A percentile compares a stretch with the other conserved stretches of the same genome.
These are phyloP conservation scores for Penicillium sp. DNA, from an alignment of 2,329 filamentous ascomycete species.

Conservation along the genomic window DNA sequence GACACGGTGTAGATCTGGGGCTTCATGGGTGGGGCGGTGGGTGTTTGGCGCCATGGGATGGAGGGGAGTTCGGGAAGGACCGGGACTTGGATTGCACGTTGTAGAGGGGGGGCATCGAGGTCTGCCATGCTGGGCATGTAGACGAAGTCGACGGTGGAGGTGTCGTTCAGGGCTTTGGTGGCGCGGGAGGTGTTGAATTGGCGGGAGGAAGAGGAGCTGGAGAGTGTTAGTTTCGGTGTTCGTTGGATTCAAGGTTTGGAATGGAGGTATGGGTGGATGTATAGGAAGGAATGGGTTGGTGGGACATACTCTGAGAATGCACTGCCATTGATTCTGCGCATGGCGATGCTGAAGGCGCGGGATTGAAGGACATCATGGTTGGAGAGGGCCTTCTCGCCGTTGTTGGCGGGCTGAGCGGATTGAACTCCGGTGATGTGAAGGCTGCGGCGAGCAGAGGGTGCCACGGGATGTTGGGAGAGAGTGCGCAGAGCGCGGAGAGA, in stretches of 20 bases:
- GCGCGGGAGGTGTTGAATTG: slow-evolving; percentile 62
- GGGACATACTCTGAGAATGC: slow-evolving; percentile 39
- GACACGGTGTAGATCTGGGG: slow-evolving; percentile 57
- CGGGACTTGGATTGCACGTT: slow-evolving; percentile 48
- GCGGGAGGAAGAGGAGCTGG: slow-evolving; percentile 54
- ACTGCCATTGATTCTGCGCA: slow-evolving; percentile 48
- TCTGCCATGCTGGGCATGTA: slow-evolving; percentile 56
- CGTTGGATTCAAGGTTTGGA: not conserved
- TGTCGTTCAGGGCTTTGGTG: slow-evolving; percentile 56
- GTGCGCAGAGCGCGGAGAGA: slow-evolving; percentile 47
- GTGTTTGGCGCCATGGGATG: slow-evolving; percentile 25
- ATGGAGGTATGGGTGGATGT: not conserved
- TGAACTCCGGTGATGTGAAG: slow-evolving; percentile 62
- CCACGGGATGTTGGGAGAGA: slow-evolving; percentile 40
- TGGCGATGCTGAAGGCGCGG: slow-evolving; percentile 55
- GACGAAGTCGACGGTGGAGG: slow-evolving; percentile 62
- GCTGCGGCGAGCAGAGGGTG: slow-evolving; percentile 44
- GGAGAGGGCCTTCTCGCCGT: slow-evolving; percentile 52
- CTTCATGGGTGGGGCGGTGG: slow-evolving; percentile 46
- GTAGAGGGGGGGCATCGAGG: slow-evolving; percentile 37
- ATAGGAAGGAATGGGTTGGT: not conserved
- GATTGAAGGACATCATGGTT: slow-evolving; percentile 54
- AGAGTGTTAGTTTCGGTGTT: slow-evolving; percentile 14
- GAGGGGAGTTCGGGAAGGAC: slow-evolving; percentile 46
- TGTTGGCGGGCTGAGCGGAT: slow-evolving; percentile 51